Conservation (phyloP, 2,329 filamentous ascomycete species). For the Colletotrichum orchidophilum region DNA sequence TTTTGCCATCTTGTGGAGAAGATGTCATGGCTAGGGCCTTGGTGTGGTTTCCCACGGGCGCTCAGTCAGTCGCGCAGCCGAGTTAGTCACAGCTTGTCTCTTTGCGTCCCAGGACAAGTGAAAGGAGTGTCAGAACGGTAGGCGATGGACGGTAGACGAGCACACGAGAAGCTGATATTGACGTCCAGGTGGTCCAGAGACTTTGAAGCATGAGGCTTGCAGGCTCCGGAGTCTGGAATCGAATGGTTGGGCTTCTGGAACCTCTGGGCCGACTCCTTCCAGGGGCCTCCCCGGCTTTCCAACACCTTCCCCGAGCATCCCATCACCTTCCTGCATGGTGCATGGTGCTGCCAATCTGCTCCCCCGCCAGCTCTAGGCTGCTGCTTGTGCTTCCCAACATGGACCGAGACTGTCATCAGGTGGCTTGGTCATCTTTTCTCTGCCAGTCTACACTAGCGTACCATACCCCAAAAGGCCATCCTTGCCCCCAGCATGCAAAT, state of each 20-base stretch:
- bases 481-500: background rate
- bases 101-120: background rate
- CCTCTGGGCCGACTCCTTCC: conserved; percentile 1
- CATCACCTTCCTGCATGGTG: background rate
- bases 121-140: background rate
- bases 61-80: background rate
- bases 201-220: background rate
- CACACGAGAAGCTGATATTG: background rate
- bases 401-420: background rate
- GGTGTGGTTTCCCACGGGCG: background rate
- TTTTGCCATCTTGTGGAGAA: background rate
- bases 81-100: background rate
- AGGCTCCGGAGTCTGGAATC: background rate
- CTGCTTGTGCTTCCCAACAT: background rate
- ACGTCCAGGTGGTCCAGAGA: background rate
- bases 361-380: background rate
- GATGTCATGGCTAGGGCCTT: background rate
- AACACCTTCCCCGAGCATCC: conserved; percentile 17
- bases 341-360: background rate
- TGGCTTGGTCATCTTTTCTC: background rate
- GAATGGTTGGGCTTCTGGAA: conserved; percentile 15
- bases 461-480: background rate
- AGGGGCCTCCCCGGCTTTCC: conserved; percentile 13
- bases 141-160: background rate
- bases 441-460: background rate